These are phyloP conservation scores for Helianthus tuberosus DNA, from an alignment of 129 eudicot genomes.

Conservation along the genomic window DNA sequence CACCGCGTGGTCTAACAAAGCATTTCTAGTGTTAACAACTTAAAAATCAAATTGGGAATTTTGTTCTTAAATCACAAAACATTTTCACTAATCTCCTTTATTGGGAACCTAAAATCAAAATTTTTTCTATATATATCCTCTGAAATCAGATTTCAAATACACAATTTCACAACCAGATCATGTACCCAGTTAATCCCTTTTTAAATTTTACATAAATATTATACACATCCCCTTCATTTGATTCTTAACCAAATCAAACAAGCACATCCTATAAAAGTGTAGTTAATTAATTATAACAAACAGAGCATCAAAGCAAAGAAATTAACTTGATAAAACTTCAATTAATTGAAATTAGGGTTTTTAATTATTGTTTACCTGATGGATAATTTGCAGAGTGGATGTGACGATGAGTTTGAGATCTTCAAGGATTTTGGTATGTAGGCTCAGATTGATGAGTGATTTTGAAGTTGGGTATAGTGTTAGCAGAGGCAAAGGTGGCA, in stretches of 20 bases:
- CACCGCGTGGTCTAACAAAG: too few species aligned
- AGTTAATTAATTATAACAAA: not conserved
- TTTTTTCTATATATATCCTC: not conserved
- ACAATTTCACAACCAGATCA: too few species aligned
- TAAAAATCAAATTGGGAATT: too few species aligned
- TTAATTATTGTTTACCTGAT: constrained; percentile 14
- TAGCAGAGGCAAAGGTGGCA: not conserved
- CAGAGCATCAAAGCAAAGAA: constrained; percentile 6
- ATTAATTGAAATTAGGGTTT: constrained; percentile 26
- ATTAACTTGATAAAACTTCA: constrained; percentile 13
- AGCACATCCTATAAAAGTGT: not conserved
- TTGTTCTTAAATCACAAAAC: too few species aligned
- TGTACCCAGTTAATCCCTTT: too few species aligned
- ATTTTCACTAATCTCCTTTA: too few species aligned
- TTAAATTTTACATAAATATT: not conserved
- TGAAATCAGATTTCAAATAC: too few species aligned
- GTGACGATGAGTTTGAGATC: not conserved
- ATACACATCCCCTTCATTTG: not conserved
- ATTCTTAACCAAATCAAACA: not conserved
- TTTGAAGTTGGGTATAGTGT: not conserved
- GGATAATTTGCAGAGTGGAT: not conserved
- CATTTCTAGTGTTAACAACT: too few species aligned
- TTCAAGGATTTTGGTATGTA: not conserved
- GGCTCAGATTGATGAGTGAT: not conserved
- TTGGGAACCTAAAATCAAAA: not conserved